A percentile compares a stretch with the other conserved stretches of the same genome.
Evolutionary conservation across 305 asterid genomes (phyloP).

Genomic region (Solanum chacoense): DNA sequence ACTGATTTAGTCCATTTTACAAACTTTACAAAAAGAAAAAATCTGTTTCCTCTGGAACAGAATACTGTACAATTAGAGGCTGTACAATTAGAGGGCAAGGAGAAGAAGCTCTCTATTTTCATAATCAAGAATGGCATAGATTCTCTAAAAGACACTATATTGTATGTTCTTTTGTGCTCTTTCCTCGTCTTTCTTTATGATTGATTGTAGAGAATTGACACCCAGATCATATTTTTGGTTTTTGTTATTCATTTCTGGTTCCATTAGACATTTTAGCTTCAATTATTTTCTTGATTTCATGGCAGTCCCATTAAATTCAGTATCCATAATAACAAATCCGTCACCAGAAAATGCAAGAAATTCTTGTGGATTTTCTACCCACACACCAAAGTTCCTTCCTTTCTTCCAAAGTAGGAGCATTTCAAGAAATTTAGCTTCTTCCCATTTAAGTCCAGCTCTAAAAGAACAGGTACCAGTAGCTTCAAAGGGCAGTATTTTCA

Average conservation of each 20-base stretch:
- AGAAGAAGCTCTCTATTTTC: neutral
- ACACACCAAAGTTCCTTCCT: constrained; percentile 30
- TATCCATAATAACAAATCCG: constrained; percentile 36
- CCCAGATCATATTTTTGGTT: neutral
- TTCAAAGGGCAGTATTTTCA: constrained; percentile 36
- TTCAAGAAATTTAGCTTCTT: constrained; percentile 32
- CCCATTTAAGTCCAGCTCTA: constrained; percentile 9
- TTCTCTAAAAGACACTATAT: neutral
- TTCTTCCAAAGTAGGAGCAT: constrained; percentile 24
- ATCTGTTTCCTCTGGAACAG: neutral
- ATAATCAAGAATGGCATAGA: neutral
- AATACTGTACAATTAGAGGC: neutral
- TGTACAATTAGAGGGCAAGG: neutral
- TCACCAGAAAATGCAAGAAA: constrained; percentile 27
- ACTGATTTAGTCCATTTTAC: neutral
- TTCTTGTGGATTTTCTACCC: constrained; percentile 23
- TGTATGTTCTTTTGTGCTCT: neutral
- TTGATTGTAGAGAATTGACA: neutral
- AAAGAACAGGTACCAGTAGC: constrained; percentile 14
- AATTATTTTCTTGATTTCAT: constrained; percentile 11
- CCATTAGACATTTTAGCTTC: neutral
- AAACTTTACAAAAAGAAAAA: neutral
- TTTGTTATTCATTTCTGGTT: neutral
- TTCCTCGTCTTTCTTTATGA: neutral
- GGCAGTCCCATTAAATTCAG: constrained; percentile 38